Evolutionary conservation across 106 monocot genomes (phyloP), one percentile per base, ranked within the genome.

Genomic region (Phalaenopsis aphrodite): DNA sequence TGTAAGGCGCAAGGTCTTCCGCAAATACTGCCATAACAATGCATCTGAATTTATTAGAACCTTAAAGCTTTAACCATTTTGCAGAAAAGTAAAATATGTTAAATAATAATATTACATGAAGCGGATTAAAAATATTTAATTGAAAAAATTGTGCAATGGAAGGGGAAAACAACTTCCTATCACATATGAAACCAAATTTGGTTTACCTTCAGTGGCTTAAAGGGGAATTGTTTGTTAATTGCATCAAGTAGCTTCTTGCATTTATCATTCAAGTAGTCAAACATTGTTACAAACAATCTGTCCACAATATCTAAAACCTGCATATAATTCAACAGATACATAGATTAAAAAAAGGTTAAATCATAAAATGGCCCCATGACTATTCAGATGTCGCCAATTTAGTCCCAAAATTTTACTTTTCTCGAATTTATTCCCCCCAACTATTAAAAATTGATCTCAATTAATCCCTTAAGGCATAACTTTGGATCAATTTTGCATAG

Each of bases 241-340:
- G 87, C 87, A 38, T 91, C 92, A 45, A 98, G 94, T 82, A 92
- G 86, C 72, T 87, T 91, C 67, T 88, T 88, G 78, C 94, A 94
- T 52, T 90, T 94, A 79, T 92, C 82, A 77, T 88, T 94, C 84
- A 98, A 81, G 78, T 88, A 81, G 81, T 98, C 91, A 88, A 98
- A 98, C 72, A 94, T 86, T 77, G 80, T 61, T 42, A 98, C 98
- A 89, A 98, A 98, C 30, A 94, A 73, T 56, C 87, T 82, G 74
- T 87, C 98, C 24, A 98, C 92, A 12, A 98, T 83, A 77, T 98
- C 98, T 82, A 93, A 88, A 23, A 98, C 97, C 97, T 98, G 82
- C 55, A 81, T 15, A 16, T 72, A 52, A 71, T 43, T 77, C 9
- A 16, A 30, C 0, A 84, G 8, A 45, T 56, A n/a, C 4, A 78